Base-by-base conservation (phyloP, 352 stramenopile species). In the Poterioochromonas sp. region DNA sequence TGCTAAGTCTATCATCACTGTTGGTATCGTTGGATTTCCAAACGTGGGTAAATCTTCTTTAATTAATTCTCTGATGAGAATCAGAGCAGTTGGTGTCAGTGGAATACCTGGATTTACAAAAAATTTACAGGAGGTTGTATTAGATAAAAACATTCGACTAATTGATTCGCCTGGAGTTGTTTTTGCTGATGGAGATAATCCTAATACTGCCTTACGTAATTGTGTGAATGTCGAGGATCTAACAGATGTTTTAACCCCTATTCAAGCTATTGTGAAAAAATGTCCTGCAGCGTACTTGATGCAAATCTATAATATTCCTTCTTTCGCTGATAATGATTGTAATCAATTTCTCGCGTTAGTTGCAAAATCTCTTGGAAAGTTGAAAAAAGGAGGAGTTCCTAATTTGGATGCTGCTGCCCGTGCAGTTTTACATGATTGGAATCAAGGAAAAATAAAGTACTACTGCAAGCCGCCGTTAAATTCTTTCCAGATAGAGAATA, bases 21-120 rank as follows among this genome's bases (percentile, higher is more conserved):
- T 99, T 0, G 95, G 95, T 26, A 84, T 99, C n/a, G 87, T 99
- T n/a, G 95, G 95, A 3, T 99, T 98, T 87, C 94, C 95, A 37
- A 99, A 99, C 76, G 90, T 94, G 32, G 89, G 88, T 63, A 97
- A 98, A 84, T 92, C 84, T 76, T 95, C 87, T 0, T 88, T 97
- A 12, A 98, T 98, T 84, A 97, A 95, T 81, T 95, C 89, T 49
- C 89, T 98, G 40, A 95, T 95, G 83, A 86, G 91, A 49, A 90
- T 79, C 0, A n/a, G n/a, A 20, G n/a, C n/a, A 80, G 94, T 96
- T 12, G 94, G 94, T 73, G 95, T 99, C 3, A 98, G 93, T 73
- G 90, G 93, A 37, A 93, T 90, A 20, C 90, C 96, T 3, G 96
- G 96, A 35, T 96, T 97, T 86, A 99, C 96, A 0, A 98, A 96